Conservation (phyloP, 2,329 filamentous ascomycete genomes). For the Fusarium napiforme region DNA sequence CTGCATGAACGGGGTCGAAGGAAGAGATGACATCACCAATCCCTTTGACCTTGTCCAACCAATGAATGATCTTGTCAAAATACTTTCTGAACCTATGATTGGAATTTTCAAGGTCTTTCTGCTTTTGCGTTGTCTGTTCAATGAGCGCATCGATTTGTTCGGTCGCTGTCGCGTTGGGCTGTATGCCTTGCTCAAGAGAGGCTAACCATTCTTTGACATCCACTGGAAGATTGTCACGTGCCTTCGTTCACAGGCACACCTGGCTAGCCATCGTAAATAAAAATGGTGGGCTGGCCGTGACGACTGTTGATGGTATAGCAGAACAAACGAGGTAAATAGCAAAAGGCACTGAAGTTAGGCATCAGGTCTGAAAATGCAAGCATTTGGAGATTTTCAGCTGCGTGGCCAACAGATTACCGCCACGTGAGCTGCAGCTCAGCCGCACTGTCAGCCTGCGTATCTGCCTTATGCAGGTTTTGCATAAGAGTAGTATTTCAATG, state of each 20-base stretch:
- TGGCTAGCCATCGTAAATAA: neutral
- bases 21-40: neutral
- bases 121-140: fast-evolving
- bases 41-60: neutral
- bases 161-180: fast-evolving
- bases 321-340: fast-evolving
- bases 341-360: neutral
- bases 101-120: fast-evolving
- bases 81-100: fast-evolving
- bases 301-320: neutral
- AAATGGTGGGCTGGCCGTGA: neutral
- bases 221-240: fast-evolving
- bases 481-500: too few species aligned
- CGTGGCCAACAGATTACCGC: neutral
- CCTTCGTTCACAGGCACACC: neutral
- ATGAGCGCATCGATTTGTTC: neutral
- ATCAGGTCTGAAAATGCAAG: neutral
- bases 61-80: fast-evolving
- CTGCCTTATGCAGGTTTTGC: neutral
- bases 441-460: too few species aligned
- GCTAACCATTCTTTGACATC: neutral
- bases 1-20: fast-evolving
- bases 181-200: neutral
- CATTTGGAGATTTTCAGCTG: neutral
- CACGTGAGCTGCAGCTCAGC: neutral